A percentile compares a stretch with the other conserved stretches of the same genome.
Evolutionary conservation across 1,284 basidiomycete genomes (phyloP).

Genomic region (Exobasidium cylindrosporum): DNA sequence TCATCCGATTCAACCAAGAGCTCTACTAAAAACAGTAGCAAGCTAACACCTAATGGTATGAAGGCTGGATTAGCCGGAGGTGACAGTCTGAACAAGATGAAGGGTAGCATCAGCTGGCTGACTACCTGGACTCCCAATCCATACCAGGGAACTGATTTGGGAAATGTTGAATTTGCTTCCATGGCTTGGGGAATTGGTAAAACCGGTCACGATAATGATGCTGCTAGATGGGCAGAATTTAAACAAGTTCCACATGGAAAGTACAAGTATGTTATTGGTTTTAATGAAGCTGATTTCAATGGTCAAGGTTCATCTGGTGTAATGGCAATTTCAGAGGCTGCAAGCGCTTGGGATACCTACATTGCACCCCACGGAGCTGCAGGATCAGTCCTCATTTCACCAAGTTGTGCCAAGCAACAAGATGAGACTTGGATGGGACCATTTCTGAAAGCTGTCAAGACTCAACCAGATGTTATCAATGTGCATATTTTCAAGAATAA

Average conservation of each 20-base stretch:
- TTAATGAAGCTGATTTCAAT: constrained; percentile 49
- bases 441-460: constrained; percentile 31
- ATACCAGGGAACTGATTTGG: not conserved
- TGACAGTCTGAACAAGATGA: constrained; percentile 33
- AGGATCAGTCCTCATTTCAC: constrained; percentile 37
- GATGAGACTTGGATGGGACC: constrained; percentile 32
- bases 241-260: constrained; percentile 30
- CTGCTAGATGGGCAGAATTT: constrained; percentile 30
- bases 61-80: constrained; percentile 45
- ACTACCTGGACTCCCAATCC: constrained; percentile 38
- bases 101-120: constrained; percentile 27
- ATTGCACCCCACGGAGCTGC: constrained; percentile 30
- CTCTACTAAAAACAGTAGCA: not conserved
- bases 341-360: constrained; percentile 34
- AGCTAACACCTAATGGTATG: constrained; percentile 26
- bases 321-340: constrained; percentile 23
- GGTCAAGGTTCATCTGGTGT: constrained; percentile 35
- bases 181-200: constrained; percentile 43
- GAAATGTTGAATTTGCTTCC: constrained; percentile 17
- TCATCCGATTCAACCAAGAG: constrained; percentile 16
- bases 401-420: constrained; percentile 37
- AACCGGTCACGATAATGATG: constrained; percentile 32
- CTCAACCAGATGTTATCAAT: constrained; percentile 39
- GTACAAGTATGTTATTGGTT: constrained; percentile 30
- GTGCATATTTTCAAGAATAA: constrained; percentile 47